phyloP scores from a whole-genome alignment of 768 basidiomycete species.

The Phaeotremella fagi region DNA sequence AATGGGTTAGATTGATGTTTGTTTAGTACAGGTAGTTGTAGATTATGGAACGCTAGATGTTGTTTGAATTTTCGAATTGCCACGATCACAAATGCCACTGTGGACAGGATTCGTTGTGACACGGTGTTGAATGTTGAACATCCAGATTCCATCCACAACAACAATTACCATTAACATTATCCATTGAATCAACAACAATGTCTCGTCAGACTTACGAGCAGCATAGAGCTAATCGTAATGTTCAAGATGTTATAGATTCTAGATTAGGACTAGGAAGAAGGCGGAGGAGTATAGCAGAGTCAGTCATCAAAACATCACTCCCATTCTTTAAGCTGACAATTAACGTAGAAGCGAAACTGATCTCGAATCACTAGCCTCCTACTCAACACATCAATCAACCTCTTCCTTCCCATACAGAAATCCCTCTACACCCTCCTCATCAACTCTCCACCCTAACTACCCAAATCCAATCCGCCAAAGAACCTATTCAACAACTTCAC shows the following conservation, averaged over 20 bases:
- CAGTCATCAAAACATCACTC: slow-evolving; percentile 2
- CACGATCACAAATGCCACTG: not conserved
- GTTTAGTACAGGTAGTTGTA: not conserved
- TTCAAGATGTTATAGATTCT: not conserved
- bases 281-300: slow-evolving; percentile 18
- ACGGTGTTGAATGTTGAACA: not conserved
- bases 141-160: too few relatives aligned
- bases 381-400: slow-evolving; percentile 22
- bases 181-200: too few relatives aligned
- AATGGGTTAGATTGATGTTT: slow-evolving; percentile 2
- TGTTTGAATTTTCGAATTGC: not conserved
- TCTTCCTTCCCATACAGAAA: too few relatives aligned
- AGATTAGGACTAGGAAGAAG: not conserved
- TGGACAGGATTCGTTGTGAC: not conserved
- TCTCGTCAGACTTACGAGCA: slow-evolving; percentile 22
- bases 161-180: too few relatives aligned
- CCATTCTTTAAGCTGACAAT: too few relatives aligned
- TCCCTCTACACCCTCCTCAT: slow-evolving; percentile 1
- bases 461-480: not conserved
- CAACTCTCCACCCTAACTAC: not conserved
- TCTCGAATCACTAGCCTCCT: slow-evolving; percentile 30
- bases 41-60: not conserved
- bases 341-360: slow-evolving; percentile 32
- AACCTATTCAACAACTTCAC: not conserved
- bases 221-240: slow-evolving; percentile 13